Base-by-base conservation (phyloP, 2,329 filamentous ascomycete genomes). In the Penicillium sp. region DNA sequence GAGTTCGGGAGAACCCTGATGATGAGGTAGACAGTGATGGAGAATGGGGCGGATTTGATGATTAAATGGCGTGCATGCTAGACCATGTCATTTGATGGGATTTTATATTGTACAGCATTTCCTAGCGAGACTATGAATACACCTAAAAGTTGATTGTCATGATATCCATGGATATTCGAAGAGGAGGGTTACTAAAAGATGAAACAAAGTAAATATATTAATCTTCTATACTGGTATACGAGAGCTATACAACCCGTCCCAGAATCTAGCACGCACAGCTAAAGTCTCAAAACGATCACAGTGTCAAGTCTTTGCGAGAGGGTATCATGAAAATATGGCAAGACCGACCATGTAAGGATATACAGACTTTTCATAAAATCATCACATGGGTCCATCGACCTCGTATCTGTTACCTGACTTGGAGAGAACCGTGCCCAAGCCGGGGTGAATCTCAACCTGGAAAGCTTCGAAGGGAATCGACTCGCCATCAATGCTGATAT, bases 401-500 rank as follows among this genome's bases (percentile, higher is more conserved):
- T 96, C 91, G 72, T 91, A 96, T 54, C 83, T 76, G 58, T 86
- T 80, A 3, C 84, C 90, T 27, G 80, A 85, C 75, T 89, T 91
- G 49, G 90, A 91, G 61, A 98, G 79, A n/a, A 93, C 90, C 4
- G 90, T 91, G 1, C 91, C 95, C 24, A 99, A 79, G 0, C 89
- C 90, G 52, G 80, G 84, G 72, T 97, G 91, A 7, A 97, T 82
- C 76, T 99, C 95, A 2, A 88, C 91, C 78, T 99, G 95, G 71
- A 97, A 96, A 0, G 91, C 89, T 66, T 88, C 88, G 71, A 96
- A 98, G 0, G 91, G 90, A 3, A 96, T 82, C 53, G 84, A 83
- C 76, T 99, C 95, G 37, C 95, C 95, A 69, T 98, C 95, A 63
- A 99, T 91, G 72, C 91, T 96, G 71, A 99, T 96, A 72, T 90